Base-by-base conservation (phyloP, 2,329 filamentous ascomycete species). In the Dendryphion nanum region DNA sequence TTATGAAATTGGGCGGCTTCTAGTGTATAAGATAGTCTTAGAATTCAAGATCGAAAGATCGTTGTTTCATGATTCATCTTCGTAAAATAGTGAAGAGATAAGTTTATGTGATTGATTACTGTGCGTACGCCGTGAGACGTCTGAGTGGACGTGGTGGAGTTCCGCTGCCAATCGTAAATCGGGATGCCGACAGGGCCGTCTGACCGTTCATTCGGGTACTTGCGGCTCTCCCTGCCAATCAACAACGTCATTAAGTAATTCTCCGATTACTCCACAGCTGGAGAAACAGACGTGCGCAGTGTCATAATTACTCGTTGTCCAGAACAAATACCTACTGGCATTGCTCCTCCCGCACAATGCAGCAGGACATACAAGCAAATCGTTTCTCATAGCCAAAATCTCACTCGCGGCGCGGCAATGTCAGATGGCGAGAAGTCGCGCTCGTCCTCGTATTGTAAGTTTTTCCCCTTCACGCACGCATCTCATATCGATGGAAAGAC, bases 371-470 rank as follows among this genome's bases (percentile, higher is more conserved):
- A 14, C 34, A 30, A 5, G 17, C 28, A 18, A 38, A 38, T 30
- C 33, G 18, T 21, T 14, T 33, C 31, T 42, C 45, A 54, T 55
- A 61, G 37, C 16, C 29, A 12, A 30, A 30, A 7, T 15, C 8
- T 30, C 7, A 33, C 53, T 45, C 57, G 58, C 48, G 47, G 53
- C 42, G 51, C 57, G 58, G 68, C 61, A 63, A 77, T 77, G 73
- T 74, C 74, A 61, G 66, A 75, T 75, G 73, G 70, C 64, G 58
- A 58, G 55, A 64, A 65, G 53, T 64, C 67, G 57, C 63, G 66
- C 55, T 71, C 71, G 64, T 73, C 73, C 61, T 74, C 72, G 49
- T 68, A 67, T 50, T 73, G 74, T 75, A 63, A 55, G 66, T 45
- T 39, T 18, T 26, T 26, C 20, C 33, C 18, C n/a, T 15, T 30